Percentiles rank a stretch among this genome's conserved stretches.
These are phyloP conservation scores for Corymbia citriodora DNA, from an alignment of 441 rosid genomes.

Conservation along the genomic window DNA sequence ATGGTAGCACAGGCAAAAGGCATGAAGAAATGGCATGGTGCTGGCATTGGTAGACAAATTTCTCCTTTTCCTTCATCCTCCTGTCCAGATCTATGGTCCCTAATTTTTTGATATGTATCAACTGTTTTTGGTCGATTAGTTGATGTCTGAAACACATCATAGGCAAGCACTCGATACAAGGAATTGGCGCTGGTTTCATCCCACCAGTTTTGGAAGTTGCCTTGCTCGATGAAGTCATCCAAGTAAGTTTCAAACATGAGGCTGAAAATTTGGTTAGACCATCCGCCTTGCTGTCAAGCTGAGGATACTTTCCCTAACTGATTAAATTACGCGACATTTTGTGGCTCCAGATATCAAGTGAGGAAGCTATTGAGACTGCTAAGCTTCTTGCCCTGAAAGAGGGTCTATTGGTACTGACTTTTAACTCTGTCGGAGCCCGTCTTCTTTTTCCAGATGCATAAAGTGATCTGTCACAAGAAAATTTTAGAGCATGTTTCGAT, in stretches of 20 bases:
- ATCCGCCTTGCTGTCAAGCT: background rate
- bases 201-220: background rate
- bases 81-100: background rate
- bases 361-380: slow-evolving; percentile 9
- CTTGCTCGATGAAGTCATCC: slow-evolving; percentile 5
- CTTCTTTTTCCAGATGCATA: background rate
- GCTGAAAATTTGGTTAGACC: background rate
- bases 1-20: background rate
- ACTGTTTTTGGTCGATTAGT: background rate
- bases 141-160: background rate
- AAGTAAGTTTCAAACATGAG: background rate
- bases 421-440: background rate
- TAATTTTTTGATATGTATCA: background rate
- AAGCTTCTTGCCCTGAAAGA: slow-evolving; percentile 6
- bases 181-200: slow-evolving; percentile 12
- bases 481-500: background rate
- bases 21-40: background rate
- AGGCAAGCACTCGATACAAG: slow-evolving; percentile 15
- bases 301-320: background rate
- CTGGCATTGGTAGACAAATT: background rate
- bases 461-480: background rate
- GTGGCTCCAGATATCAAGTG: background rate
- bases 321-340: background rate
- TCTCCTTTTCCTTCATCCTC: background rate
- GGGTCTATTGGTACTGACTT: background rate